Percentiles rank a stretch among this genome's conserved stretches.
Evolutionary conservation across 495 filamentous ascomycete species (phyloP).

Genomic region (Trichoderma erinaceum): DNA sequence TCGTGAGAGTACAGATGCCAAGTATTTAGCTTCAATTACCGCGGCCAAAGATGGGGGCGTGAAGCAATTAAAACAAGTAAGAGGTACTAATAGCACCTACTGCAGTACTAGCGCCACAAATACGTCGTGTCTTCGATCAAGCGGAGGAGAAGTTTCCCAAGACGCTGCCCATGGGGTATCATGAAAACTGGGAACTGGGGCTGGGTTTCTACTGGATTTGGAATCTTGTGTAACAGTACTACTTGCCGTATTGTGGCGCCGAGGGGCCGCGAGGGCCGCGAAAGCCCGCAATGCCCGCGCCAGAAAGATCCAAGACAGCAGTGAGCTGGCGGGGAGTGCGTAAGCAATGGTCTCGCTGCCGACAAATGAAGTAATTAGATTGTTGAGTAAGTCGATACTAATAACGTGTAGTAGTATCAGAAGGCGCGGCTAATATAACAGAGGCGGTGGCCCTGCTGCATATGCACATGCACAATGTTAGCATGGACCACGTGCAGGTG

Average conservation of each 20-base stretch:
- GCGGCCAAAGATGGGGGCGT: not conserved
- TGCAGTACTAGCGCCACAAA: too few relatives aligned
- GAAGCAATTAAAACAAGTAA: not conserved
- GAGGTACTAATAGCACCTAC: not conserved
- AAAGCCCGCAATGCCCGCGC: not conserved
- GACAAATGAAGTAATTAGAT: too few relatives aligned
- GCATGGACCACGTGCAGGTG: not conserved
- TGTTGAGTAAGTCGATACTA: not conserved
- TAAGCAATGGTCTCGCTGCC: not conserved
- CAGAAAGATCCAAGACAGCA: not conserved
- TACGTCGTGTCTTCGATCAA: too few relatives aligned
- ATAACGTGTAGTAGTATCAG: not conserved
- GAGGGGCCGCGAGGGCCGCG: not conserved
- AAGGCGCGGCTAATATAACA: constrained; percentile 1
- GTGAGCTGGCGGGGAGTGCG: not conserved
- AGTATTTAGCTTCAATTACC: constrained; percentile 8
- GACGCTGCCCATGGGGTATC: too few relatives aligned
- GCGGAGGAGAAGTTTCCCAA: too few relatives aligned
- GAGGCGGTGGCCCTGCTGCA: too few relatives aligned
- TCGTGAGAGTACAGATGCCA: not conserved
- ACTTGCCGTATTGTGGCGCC: not conserved
- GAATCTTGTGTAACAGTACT: not conserved
- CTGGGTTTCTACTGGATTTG: not conserved
- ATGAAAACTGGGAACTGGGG: too few relatives aligned
- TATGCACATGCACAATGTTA: not conserved